These are phyloP conservation scores for Leptographium lundbergii DNA, from an alignment of 2,329 filamentous ascomycete species.

Conservation along the genomic window DNA sequence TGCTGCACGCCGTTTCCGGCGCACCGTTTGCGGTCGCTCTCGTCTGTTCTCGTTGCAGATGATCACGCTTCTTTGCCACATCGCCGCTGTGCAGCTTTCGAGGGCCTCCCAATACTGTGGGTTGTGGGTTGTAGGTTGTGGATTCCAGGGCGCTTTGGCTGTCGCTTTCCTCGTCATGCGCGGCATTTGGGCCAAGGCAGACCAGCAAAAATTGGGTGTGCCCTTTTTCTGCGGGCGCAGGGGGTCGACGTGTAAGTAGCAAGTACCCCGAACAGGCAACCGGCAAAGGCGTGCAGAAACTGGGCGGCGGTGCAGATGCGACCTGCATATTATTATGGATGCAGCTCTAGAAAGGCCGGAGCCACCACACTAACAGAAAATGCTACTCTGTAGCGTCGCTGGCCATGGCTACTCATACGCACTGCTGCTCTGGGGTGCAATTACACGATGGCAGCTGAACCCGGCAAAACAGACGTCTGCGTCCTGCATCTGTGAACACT, in stretches of 20 bases:
- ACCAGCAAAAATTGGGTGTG: neutral
- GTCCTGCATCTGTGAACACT: too few relatives aligned
- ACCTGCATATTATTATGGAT: conserved; percentile 6
- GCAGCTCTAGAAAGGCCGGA: neutral
- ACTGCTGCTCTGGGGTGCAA: neutral
- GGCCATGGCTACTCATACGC: neutral
- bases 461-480: neutral
- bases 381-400: neutral
- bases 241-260: neutral
- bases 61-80: neutral
- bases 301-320: conserved; percentile 9
- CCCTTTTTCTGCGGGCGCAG: neutral
- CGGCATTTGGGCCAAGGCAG: conserved; percentile 8
- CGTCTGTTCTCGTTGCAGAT: neutral
- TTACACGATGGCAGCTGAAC: neutral
- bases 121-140: neutral
- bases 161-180: conserved; percentile 4
- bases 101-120: neutral
- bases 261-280: conserved; percentile 2
- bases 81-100: neutral
- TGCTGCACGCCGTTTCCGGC: neutral
- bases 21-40: too few relatives aligned
- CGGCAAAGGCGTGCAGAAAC: conserved; percentile 1
- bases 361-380: neutral
- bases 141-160: neutral